Conservation (phyloP, 768 basidiomycete species). For the Phylloporus arenicola region DNA sequence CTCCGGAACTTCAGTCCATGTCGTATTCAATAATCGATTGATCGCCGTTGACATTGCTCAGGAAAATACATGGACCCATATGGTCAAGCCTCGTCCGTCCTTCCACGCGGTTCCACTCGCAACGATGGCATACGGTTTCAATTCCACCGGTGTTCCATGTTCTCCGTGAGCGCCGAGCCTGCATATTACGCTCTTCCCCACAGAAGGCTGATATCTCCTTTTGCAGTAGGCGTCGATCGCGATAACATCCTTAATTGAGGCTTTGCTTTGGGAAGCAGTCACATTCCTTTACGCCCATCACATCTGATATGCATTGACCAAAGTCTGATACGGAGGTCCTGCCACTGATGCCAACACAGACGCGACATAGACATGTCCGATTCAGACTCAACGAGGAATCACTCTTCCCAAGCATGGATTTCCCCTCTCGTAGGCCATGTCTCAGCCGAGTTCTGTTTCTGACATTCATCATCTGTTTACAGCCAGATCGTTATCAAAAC, state of each 20-base stretch:
- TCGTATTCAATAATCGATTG: slow-evolving; percentile 27
- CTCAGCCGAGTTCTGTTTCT: not conserved
- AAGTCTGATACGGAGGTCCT: slow-evolving; percentile 4
- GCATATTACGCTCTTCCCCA: slow-evolving; percentile 11
- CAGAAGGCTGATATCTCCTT: slow-evolving; percentile 34
- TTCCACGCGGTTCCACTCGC: slow-evolving; percentile 23
- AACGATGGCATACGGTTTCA: slow-evolving; percentile 5
- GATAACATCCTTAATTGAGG: slow-evolving; percentile 25
- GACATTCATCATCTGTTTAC: not conserved
- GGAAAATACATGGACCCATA: slow-evolving; percentile 29
- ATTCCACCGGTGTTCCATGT: not conserved
- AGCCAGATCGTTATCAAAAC: slow-evolving; percentile 7
- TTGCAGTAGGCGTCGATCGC: slow-evolving; percentile 25
- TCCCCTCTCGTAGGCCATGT: not conserved
- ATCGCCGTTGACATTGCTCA: slow-evolving; percentile 31
- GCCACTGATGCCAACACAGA: not conserved
- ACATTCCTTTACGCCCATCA: slow-evolving; percentile 10
- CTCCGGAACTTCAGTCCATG: slow-evolving; percentile 25
- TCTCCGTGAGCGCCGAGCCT: not conserved
- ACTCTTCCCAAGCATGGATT: not conserved
- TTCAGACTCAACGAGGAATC: not conserved
- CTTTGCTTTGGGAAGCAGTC: not conserved
- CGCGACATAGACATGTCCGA: not conserved
- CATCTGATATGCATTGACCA: slow-evolving; percentile 13
- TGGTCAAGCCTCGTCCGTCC: slow-evolving; percentile 22